Base-by-base conservation (phyloP, 2,329 filamentous ascomycete species). In the Xylariaceae sp. region DNA sequence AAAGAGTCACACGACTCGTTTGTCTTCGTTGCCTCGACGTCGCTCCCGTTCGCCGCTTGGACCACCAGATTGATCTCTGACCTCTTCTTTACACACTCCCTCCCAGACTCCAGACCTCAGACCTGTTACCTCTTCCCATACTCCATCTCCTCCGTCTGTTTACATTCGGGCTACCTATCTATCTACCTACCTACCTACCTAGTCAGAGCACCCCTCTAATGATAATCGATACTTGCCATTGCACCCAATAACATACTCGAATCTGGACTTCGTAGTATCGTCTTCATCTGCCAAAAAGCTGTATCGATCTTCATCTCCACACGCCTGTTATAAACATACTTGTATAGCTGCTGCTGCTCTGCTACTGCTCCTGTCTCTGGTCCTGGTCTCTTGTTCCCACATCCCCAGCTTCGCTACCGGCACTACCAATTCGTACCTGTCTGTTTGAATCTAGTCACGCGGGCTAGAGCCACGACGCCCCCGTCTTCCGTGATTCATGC, bases 401-500 rank as follows among this genome's bases (percentile, higher is more conserved):
- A 30, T 30, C 23, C 51, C 45, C 58, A 61, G 63, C 61, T 57
- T 60, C 54, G 50, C 49, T 59, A 59, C 58, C 59, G 55, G 37
- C 58, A 60, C 52, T 56, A 55, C 23, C 23, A 30, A 5, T 56
- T 58, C 39, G 52, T 58, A 52, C 57, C 51, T 58, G 54, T 54
- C 55, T 52, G 55, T 61, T 60, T 48, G 60, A 57, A 58, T 60
- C 49, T 57, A 51, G 57, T 56, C 18, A 50, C 59, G 49, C 64
- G 57, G 62, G 55, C 53, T 65, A 60, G 63, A 62, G 62, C 54
- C 63, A 58, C 63, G 60, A 66, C 23, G 23, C 23, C 48, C 59
- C 56, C 58, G 51, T 64, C 58, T 56, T 52, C 56, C 64, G 63
- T 65, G 61, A 64, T 68, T 66, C 61, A 69, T 67, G 66, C 67